These are phyloP conservation scores for Stylonectria norvegica DNA, from an alignment of 2,329 filamentous ascomycete genomes.

Conservation along the genomic window DNA sequence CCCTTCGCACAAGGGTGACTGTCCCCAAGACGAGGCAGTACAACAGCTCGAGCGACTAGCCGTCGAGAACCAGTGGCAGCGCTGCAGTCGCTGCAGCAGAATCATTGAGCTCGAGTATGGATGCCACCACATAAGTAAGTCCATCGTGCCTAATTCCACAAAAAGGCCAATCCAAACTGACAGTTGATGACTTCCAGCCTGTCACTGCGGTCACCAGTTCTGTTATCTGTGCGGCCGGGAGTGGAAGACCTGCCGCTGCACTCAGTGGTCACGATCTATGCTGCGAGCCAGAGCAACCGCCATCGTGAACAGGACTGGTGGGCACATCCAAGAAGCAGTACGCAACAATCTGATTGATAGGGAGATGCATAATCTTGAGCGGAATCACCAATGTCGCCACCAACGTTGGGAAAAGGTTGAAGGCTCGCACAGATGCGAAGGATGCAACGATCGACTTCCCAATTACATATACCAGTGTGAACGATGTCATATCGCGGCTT, in stretches of 20 bases:
- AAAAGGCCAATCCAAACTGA: constrained; percentile 46
- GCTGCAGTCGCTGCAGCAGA: constrained; percentile 43
- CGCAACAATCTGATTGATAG: background rate
- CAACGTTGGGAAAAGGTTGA: no score
- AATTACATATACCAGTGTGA: no score
- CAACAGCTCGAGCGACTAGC: constrained; percentile 42
- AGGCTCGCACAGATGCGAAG: no score
- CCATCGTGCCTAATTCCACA: constrained; percentile 2
- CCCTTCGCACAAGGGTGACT: constrained; percentile 43
- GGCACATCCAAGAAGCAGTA: background rate
- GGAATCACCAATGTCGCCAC: background rate
- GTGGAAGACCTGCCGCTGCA: background rate
- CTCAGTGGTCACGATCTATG: background rate
- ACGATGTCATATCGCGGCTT: no score
- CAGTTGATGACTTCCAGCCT: constrained; percentile 49
- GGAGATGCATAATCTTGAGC: background rate
- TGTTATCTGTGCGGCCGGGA: background rate
- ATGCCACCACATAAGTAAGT: constrained; percentile 58
- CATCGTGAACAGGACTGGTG: background rate
- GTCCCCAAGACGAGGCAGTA: constrained; percentile 40
- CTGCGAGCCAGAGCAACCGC: background rate
- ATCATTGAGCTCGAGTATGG: constrained; percentile 49
- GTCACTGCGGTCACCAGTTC: background rate
- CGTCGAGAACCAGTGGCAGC: constrained; percentile 46
- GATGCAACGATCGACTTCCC: no score